Percentiles rank a stretch among this genome's conserved stretches.
Conservation (phyloP, 1,284 basidiomycete species). For the Gomphus sp. region DNA sequence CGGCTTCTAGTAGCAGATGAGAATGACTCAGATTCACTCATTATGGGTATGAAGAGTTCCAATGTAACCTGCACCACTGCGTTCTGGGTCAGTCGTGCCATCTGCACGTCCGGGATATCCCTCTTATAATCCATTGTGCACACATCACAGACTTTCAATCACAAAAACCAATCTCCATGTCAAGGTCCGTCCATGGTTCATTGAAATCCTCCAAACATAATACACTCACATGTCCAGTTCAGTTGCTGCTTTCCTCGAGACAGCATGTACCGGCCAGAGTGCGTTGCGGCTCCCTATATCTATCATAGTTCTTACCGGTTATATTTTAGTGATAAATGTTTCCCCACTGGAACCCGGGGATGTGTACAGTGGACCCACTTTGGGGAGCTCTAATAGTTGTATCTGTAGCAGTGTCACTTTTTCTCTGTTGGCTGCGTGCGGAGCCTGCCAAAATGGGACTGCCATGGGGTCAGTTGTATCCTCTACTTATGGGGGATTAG, state of each 20-base stretch:
- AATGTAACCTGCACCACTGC: background rate
- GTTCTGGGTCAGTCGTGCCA: background rate
- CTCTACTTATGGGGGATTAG: background rate
- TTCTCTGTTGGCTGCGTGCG: background rate
- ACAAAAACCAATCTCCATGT: background rate
- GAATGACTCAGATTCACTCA: background rate
- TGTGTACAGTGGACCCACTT: background rate
- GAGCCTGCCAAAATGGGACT: background rate
- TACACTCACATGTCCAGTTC: background rate
- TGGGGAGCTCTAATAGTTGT: background rate
- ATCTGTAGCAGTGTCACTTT: constrained; percentile 4
- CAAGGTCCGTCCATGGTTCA: background rate
- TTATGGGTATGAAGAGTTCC: background rate
- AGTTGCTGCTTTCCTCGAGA: background rate
- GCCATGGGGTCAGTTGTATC: background rate
- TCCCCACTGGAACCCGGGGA: background rate
- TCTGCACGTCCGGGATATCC: background rate
- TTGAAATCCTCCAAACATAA: no score
- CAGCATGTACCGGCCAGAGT: background rate
- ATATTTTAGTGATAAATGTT: background rate
- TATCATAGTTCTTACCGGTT: background rate
- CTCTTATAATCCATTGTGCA: background rate
- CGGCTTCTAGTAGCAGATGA: no score
- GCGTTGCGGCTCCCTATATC: background rate
- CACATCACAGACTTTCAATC: background rate